Evolutionary conservation across 768 basidiomycete genomes (phyloP), one percentile per base, ranked within the genome.

Genomic region (Auriscalpium vulgare): DNA sequence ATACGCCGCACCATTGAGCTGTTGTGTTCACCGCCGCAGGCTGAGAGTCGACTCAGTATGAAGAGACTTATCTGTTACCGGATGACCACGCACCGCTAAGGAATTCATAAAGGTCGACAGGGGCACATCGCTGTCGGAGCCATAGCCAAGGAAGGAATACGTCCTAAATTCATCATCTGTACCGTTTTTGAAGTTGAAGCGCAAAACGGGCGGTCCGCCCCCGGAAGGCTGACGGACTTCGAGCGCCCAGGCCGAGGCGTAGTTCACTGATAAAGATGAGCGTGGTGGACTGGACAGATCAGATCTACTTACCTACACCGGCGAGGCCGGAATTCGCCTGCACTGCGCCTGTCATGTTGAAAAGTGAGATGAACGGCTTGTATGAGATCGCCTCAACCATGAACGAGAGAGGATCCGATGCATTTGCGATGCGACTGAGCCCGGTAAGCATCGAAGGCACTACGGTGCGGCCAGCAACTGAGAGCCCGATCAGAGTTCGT

Each of bases 331-430:
- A 78, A 54, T 79, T 74, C 47, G 72, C 69, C 16, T 74, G 65
- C 10, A 78, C 77, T 23, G 78, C 75, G 2, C 80, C 76, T 0
- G 85, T 87, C 81, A 91, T 83, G 68, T 87, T 86, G 74, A 91
- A 90, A 47, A 91, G 68, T 9, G 84, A 84, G 36, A 88, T 56
- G 72, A 90, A 86, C 0, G 88, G 88, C 68, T 90, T 89, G 74
- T 90, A 91, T 0, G 87, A 77, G 51, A 84, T 74, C 10, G 81
- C 81, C 36, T 80, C 73, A 60, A 85, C 79, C 23, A 75, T 68
- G 44, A 91, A 64, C 65, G 84, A 83, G 55, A 83, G 62, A 0
- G 83, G 78, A 56, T 81, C 74, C 3, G 74, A 71, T 3, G 68
- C 46, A 60, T 82, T 76, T 8, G 70, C 69, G 67, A 91, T 83